A percentile compares a stretch with the other conserved stretches of the same genome.
phyloP scores from a whole-genome alignment of 257 asterid genomes.

The Primulina huaijiensis region DNA sequence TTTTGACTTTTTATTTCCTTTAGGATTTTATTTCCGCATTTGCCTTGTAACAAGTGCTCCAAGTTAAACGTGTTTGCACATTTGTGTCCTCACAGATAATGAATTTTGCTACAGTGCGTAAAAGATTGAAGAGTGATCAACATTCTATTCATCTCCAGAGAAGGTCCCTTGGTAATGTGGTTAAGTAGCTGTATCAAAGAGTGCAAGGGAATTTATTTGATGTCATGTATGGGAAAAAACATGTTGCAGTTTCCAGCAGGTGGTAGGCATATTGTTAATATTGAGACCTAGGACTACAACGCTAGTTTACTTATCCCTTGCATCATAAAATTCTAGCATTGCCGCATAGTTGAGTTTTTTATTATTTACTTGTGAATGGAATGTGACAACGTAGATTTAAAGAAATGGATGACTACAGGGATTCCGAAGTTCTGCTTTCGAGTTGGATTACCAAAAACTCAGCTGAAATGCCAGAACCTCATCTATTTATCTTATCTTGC shows the following conservation, averaged over 20 bases:
- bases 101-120: constrained; percentile 20
- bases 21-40: constrained; percentile 2
- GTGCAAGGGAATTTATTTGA: constrained; percentile 19
- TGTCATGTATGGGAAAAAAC: background rate
- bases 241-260: constrained; percentile 17
- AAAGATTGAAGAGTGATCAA: constrained; percentile 25
- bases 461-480: constrained; percentile 73
- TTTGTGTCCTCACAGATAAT: constrained; percentile 21
- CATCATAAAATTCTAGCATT: constrained; percentile 11
- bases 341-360: constrained; percentile 21
- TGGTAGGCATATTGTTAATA: constrained; percentile 12
- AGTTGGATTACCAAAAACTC: constrained; percentile 71
- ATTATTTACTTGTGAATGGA: constrained; percentile 27
- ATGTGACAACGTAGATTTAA: constrained; percentile 27
- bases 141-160: constrained; percentile 15
- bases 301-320: constrained; percentile 16
- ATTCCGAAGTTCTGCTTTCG: constrained; percentile 53
- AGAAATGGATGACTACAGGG: constrained; percentile 78
- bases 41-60: constrained; percentile 12
- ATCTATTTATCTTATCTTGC: constrained; percentile 67
- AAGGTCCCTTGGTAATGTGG: constrained; percentile 12
- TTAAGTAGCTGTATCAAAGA: constrained; percentile 11
- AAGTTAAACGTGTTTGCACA: constrained; percentile 15
- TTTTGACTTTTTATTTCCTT: too few relatives aligned
- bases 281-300: constrained; percentile 22